Conservation (phyloP, 2,329 filamentous ascomycete genomes). For the Fonsecaea erecta region DNA sequence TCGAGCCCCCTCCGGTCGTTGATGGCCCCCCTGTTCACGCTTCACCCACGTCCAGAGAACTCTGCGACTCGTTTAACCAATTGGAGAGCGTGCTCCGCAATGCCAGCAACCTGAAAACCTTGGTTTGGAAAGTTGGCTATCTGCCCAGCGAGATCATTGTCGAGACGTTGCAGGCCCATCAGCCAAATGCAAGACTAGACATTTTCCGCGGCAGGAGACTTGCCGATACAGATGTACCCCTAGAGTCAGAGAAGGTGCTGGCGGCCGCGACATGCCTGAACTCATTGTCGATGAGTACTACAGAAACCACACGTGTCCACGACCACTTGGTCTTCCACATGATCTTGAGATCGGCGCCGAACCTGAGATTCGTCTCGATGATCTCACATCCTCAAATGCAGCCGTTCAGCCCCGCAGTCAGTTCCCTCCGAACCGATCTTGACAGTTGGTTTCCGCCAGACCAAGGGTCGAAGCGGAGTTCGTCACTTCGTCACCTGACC, state of each 20-base stretch:
- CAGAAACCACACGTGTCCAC: background rate
- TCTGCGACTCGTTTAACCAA: background rate
- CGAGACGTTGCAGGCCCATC: slow-evolving; percentile 22
- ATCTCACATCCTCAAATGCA: background rate
- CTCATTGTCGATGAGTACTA: slow-evolving; percentile 13
- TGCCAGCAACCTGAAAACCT: slow-evolving; percentile 24
- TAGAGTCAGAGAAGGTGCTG: slow-evolving; percentile 5
- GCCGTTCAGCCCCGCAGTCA: background rate
- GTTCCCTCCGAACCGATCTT: background rate
- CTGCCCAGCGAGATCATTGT: slow-evolving; percentile 10
- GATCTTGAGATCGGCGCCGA: slow-evolving; percentile 23
- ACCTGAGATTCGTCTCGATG: slow-evolving; percentile 25
- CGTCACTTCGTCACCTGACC: slow-evolving; percentile 27
- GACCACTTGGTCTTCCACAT: slow-evolving; percentile 15
- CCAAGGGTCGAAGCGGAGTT: slow-evolving; percentile 7
- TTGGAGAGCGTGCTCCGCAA: slow-evolving; percentile 17
- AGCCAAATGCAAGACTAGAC: slow-evolving; percentile 28
- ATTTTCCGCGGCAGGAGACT: slow-evolving; percentile 13
- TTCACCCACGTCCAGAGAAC: background rate
- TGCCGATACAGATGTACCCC: background rate
- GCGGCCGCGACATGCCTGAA: slow-evolving; percentile 3
- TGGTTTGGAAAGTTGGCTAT: slow-evolving; percentile 22
- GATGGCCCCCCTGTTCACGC: background rate
- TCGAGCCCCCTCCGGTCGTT: background rate
- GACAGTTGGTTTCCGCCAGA: slow-evolving; percentile 5